phyloP scores from a whole-genome alignment of 371 early-diverging fungal species.

The Apophysomyces trapeziformis region DNA sequence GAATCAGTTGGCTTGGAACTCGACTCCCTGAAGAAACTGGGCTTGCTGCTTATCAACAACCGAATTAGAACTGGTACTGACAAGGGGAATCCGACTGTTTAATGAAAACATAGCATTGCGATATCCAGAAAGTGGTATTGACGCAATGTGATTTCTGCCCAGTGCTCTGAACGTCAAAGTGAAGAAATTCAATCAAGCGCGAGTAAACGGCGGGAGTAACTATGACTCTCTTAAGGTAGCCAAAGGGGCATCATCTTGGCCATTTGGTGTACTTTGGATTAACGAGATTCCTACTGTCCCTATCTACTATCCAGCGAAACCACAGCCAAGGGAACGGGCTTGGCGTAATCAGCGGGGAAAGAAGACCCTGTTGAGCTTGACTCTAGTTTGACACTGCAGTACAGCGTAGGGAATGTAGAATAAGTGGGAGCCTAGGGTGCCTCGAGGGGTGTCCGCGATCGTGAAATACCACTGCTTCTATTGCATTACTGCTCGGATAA shows the following conservation, averaged over 20 bases:
- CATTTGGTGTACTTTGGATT: constrained; percentile 43
- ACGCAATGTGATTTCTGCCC: constrained; percentile 77
- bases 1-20: neutral
- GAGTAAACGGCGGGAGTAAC: constrained; percentile 77
- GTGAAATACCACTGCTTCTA: constrained; percentile 67
- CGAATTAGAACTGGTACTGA: constrained; percentile 71
- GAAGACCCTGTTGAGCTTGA: constrained; percentile 40
- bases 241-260: constrained; percentile 37
- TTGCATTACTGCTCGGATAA: constrained; percentile 62
- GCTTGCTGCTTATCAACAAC: constrained; percentile 49
- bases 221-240: constrained; percentile 75
- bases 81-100: constrained; percentile 77
- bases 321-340: constrained; percentile 70
- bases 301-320: constrained; percentile 69
- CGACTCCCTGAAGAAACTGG: constrained; percentile 30
- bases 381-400: constrained; percentile 62
- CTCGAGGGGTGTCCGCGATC: constrained; percentile 30
- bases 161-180: constrained; percentile 75
- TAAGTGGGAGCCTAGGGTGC: constrained; percentile 54
- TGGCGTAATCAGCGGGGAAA: constrained; percentile 47
- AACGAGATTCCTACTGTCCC: constrained; percentile 76
- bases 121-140: constrained; percentile 64
- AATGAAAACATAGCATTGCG: constrained; percentile 79
- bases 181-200: constrained; percentile 72
- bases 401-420: constrained; percentile 62